These are phyloP conservation scores for Acanthamoeba triangularis DNA, from an alignment of 208 protist species.

Conservation along the genomic window DNA sequence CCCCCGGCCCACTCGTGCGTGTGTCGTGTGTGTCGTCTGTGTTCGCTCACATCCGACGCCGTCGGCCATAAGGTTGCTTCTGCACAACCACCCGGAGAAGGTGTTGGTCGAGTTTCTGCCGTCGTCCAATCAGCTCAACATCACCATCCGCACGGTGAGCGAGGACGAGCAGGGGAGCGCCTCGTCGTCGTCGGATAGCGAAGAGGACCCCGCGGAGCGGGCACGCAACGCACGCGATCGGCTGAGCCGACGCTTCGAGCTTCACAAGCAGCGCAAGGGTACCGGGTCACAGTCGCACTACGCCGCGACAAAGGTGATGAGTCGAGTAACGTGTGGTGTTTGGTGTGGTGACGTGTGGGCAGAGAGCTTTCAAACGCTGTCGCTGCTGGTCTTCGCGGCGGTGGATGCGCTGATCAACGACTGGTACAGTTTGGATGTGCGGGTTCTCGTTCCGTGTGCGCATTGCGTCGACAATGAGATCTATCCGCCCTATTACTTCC, in stretches of 20 bases:
- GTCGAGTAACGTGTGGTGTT: neutral
- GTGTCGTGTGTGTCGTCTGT: no score
- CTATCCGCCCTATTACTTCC: neutral
- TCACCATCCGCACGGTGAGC: constrained; percentile 11
- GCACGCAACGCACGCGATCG: neutral
- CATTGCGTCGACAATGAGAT: constrained; percentile 48
- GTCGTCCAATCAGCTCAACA: constrained; percentile 28
- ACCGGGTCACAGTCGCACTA: neutral
- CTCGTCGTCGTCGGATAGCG: neutral
- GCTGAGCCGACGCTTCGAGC: neutral
- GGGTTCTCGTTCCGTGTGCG: constrained; percentile 15
- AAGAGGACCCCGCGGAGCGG: neutral
- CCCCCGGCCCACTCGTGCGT: no score
- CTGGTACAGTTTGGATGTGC: constrained; percentile 59
- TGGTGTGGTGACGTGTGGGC: neutral
- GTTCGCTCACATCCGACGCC: no score
- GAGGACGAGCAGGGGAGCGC: neutral
- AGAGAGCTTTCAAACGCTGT: constrained; percentile 33
- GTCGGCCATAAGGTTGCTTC: neutral
- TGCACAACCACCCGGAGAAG: constrained; percentile 51
- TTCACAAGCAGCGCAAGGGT: constrained; percentile 26
- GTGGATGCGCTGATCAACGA: constrained; percentile 71
- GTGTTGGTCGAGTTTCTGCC: constrained; percentile 44
- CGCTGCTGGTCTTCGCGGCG: constrained; percentile 48
- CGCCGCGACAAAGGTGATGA: neutral